phyloP scores from a whole-genome alignment of 176 grass and related monocot genomes.

The Triticum dicoccoides region DNA sequence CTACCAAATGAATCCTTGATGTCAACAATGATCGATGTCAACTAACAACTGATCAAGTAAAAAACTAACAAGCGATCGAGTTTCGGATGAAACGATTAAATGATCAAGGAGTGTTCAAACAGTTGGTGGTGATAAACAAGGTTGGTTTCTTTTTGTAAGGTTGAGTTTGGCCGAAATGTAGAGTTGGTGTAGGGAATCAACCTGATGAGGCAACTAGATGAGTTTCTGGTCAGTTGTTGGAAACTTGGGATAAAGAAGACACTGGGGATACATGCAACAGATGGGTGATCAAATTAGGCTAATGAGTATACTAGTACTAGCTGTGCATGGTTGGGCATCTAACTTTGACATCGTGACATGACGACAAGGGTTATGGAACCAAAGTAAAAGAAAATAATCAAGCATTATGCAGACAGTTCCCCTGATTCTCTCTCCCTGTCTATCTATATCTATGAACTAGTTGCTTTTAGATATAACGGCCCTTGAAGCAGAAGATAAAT shows the following conservation, averaged over 20 bases:
- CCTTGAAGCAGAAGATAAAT: background rate
- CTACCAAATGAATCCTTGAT: background rate
- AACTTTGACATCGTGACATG: background rate
- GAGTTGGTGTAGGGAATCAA: background rate
- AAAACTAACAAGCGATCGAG: too few species aligned
- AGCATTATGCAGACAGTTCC: background rate
- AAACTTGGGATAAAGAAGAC: background rate
- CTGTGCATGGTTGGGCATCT: background rate
- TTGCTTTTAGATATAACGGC: too few species aligned
- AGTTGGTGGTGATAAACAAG: background rate
- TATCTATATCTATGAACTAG: background rate
- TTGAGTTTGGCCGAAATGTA: background rate
- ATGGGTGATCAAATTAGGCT: background rate
- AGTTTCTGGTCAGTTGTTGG: background rate
- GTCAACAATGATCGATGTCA: background rate
- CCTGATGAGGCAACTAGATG: background rate
- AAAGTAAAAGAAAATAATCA: background rate
- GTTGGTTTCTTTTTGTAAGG: background rate
- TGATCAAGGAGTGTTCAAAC: background rate
- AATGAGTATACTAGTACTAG: background rate
- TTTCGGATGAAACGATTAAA: background rate
- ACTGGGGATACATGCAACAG: background rate
- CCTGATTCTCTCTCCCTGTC: constrained; percentile 24
- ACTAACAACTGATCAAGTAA: background rate
- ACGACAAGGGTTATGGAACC: background rate